phyloP scores from a whole-genome alignment of 1,284 basidiomycete genomes.

The Cryptococcus sp. region DNA sequence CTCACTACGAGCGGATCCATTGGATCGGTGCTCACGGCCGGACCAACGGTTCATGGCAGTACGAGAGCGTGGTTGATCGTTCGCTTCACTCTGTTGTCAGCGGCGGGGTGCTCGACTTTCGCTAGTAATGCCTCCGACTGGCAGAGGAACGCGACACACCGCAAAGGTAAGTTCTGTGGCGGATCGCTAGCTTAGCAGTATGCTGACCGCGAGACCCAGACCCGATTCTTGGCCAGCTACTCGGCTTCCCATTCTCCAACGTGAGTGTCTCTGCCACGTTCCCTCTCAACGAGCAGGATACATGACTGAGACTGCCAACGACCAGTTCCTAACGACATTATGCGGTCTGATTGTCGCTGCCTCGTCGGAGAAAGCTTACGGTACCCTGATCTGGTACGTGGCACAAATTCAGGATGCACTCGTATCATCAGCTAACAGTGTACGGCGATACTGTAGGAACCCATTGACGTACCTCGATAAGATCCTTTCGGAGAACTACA shows the following conservation, averaged over 20 bases:
- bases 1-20: slow-evolving; percentile 53
- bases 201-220: slow-evolving; percentile 3
- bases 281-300: slow-evolving; percentile 37
- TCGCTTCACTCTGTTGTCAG: slow-evolving; percentile 73
- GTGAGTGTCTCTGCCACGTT: slow-evolving; percentile 40
- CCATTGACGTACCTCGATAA: slow-evolving; percentile 70
- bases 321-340: slow-evolving; percentile 67
- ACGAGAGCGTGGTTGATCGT: slow-evolving; percentile 55
- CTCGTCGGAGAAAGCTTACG: slow-evolving; percentile 70
- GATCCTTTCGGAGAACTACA: slow-evolving; percentile 68
- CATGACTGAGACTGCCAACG: slow-evolving; percentile 54
- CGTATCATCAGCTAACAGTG: not conserved
- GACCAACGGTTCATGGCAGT: slow-evolving; percentile 62
- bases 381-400: slow-evolving; percentile 67
- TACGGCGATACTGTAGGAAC: slow-evolving; percentile 36
- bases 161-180: slow-evolving; percentile 60
- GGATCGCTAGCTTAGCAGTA: not conserved
- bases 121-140: slow-evolving; percentile 74
- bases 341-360: slow-evolving; percentile 80
- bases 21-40: slow-evolving; percentile 75
- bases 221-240: slow-evolving; percentile 34
- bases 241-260: slow-evolving; percentile 34
- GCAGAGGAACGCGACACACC: slow-evolving; percentile 65
- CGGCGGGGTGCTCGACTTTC: slow-evolving; percentile 61
- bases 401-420: too few relatives aligned